Conservation (phyloP, 108 stramenopile species). For the Skeletonema potamos region DNA sequence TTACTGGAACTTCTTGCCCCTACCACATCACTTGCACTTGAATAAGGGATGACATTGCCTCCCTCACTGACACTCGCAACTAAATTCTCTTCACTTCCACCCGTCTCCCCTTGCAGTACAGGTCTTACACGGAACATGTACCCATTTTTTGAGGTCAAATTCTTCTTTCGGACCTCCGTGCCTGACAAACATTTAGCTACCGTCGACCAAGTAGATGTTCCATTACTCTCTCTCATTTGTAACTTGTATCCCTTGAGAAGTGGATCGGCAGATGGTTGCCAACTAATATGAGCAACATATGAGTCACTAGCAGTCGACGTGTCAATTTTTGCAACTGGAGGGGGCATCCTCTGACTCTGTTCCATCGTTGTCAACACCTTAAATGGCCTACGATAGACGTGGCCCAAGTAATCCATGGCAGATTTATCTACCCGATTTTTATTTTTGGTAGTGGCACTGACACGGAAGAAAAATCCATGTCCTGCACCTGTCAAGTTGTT, state of each 20-base stretch:
- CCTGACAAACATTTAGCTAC: constrained; percentile 61
- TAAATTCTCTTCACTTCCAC: constrained; percentile 31
- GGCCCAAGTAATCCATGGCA: constrained; percentile 37
- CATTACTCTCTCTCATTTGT: constrained; percentile 80
- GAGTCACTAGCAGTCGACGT: constrained; percentile 40
- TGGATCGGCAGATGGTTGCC: constrained; percentile 14
- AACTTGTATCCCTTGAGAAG: constrained; percentile 53
- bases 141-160: constrained; percentile 60
- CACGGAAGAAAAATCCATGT: constrained; percentile 65
- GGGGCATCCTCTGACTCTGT: constrained; percentile 32
- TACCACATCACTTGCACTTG: constrained; percentile 55
- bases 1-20: constrained; percentile 30
- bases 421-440: constrained; percentile 32
- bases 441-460: constrained; percentile 41
- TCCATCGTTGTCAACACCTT: constrained; percentile 43
- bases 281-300: constrained; percentile 52
- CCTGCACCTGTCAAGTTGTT: constrained; percentile 57
- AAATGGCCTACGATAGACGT: constrained; percentile 32
- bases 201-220: constrained; percentile 62
- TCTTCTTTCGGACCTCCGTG: constrained; percentile 74
- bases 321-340: constrained; percentile 30
- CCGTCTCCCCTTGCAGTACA: constrained; percentile 37
- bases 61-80: constrained; percentile 37
- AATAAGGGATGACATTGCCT: constrained; percentile 54
- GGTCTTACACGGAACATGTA: constrained; percentile 81